Base-by-base conservation (phyloP, 2,329 filamentous ascomycete species). In the Zasmidium citrigriseum region DNA sequence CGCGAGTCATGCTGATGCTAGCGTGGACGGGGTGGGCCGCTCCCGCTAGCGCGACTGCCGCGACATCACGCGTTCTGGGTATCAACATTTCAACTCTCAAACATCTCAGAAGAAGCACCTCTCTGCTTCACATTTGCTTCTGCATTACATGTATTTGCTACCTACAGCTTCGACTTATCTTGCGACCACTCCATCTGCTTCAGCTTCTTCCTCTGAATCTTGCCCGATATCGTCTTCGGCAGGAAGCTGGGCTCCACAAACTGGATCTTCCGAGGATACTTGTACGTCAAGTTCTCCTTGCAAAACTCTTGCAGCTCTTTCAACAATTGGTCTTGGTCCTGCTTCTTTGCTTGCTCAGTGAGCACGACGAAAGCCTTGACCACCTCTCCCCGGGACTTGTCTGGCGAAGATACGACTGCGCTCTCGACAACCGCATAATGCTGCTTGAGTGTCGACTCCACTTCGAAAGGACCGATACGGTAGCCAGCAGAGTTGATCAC, bases 281-380 rank as follows among this genome's bases (percentile, higher is more conserved):
- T 77, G 57, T 77, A 77, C 11, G 75, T 75, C 3, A 75, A 73
- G 58, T 76, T 67, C 52, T 64, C 62, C 58, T 77, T 77, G 64
- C 75, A 77, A 55, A 75, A 76, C 16, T 74, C 69, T 57, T 77
- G 75, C 34, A 77, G 29, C 58, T 76, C 74, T 52, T 67, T 69
- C 38, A 70, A 60, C 21, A 76, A 61, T 4, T 48, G 52, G 5
- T 61, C 52, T 11, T 60, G 46, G 29, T 63, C 63, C 46, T 59
- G 60, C 46, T 58, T 61, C 9, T 61, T 51, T 14, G 61, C 63
- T 56, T 69, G 52, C 34, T 64, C 47, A 9, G 70, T 75, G 24
- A 77, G 60, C 1, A 77, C 75, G 46, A 77, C 63, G 55, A 77
- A 77, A 0, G 75, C 75, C 51, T 77, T 77, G 21, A 77, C 75